Evolutionary conservation across 805 yeast genomes (phyloP).

Genomic region (Sugiyamaella chiloensis): DNA sequence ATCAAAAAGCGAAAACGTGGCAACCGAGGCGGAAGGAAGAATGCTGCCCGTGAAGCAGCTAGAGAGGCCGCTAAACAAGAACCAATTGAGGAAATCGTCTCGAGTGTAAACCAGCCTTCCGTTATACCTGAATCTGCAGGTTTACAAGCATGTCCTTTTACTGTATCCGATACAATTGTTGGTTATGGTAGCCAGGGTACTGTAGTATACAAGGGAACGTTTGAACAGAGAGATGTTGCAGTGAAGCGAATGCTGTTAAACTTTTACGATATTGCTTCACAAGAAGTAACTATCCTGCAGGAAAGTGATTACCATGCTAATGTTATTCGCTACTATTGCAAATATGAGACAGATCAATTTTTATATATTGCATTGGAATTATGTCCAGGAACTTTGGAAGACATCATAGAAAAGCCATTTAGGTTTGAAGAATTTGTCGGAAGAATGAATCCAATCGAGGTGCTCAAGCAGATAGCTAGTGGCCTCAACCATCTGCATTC

Average conservation of each 20-base stretch:
- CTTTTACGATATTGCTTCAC: conserved; percentile 90
- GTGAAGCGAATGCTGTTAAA: conserved; percentile 91
- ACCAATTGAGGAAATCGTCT: conserved; percentile 8
- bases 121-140: conserved; percentile 11
- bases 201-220: conserved; percentile 83
- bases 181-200: conserved; percentile 98
- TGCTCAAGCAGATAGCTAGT: conserved; percentile 70
- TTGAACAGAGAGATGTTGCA: conserved; percentile 92
- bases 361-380: conserved; percentile 89
- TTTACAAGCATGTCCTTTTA: conserved; percentile 23
- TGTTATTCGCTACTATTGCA: conserved; percentile 88
- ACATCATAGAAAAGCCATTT: conserved; percentile 52
- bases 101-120: conserved; percentile 8
- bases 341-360: conserved; percentile 85
- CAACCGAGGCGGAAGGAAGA: conserved; percentile 74
- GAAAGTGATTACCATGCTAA: conserved; percentile 97
- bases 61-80: conserved; percentile 11
- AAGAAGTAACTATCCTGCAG: conserved; percentile 80
- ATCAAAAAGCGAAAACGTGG: conserved; percentile 75
- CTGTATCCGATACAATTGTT: conserved; percentile 66
- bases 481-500: conserved; percentile 88
- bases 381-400: conserved; percentile 86
- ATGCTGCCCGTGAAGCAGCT: conserved; percentile 22
- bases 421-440: conserved; percentile 39
- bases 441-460: conserved; percentile 48